phyloP scores from a whole-genome alignment of 1,284 basidiomycete genomes.

The Ganoderma boninense region DNA sequence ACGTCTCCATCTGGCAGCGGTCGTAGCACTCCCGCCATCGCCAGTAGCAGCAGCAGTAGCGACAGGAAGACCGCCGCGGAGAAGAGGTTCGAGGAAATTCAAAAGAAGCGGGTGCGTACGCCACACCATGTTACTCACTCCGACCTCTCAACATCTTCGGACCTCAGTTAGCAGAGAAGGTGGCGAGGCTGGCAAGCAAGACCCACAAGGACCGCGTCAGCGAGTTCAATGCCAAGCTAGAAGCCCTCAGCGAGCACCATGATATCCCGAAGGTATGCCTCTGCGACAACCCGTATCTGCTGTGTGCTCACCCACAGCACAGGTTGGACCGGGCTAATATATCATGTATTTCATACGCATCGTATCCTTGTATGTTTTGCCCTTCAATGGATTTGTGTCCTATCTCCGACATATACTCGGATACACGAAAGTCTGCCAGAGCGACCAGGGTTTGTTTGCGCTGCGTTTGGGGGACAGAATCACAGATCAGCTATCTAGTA shows the following conservation, averaged over 20 bases:
- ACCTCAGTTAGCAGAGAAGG: conserved; percentile 78
- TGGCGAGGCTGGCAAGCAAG: conserved; percentile 83
- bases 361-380: conserved; percentile 18
- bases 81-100: conserved; percentile 87
- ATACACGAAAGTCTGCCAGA: conserved; percentile 1
- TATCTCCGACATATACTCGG: conserved; percentile 9
- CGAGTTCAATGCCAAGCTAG: conserved; percentile 91
- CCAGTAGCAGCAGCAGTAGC: conserved; percentile 41
- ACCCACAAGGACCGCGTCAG: conserved; percentile 97
- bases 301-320: not conserved
- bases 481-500: conserved; percentile 10
- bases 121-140: conserved; percentile 2
- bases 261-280: conserved; percentile 86
- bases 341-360: conserved; percentile 32
- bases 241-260: conserved; percentile 90
- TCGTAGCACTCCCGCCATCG: conserved; percentile 62
- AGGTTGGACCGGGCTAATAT: conserved; percentile 83
- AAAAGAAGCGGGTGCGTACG: conserved; percentile 79
- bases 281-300: conserved; percentile 8
- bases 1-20: conserved; percentile 64
- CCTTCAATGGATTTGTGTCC: conserved; percentile 9
- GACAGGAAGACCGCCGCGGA: conserved; percentile 89
- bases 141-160: not conserved
- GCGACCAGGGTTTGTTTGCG: not conserved
- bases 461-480: conserved; percentile 12